These are phyloP conservation scores for Torrubiella hemipterigena DNA, from an alignment of 2,329 filamentous ascomycete genomes.

Conservation along the genomic window DNA sequence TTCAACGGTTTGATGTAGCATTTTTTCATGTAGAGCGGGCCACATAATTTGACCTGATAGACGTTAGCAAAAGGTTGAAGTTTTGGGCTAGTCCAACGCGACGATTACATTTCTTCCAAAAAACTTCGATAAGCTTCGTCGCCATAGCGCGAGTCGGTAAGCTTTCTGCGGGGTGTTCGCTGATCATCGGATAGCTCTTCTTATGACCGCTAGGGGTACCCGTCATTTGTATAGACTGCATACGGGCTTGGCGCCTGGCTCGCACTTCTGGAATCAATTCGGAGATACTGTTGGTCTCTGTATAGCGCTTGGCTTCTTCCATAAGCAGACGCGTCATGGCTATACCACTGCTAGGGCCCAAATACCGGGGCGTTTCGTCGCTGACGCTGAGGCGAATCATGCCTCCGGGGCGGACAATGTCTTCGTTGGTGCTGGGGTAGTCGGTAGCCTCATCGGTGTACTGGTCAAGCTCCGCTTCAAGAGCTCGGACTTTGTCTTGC, in stretches of 20 bases:
- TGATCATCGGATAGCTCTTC: slow-evolving; percentile 87
- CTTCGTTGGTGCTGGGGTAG: slow-evolving; percentile 60
- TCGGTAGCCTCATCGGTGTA: slow-evolving; percentile 67
- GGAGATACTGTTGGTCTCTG: slow-evolving; percentile 79
- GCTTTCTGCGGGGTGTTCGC: slow-evolving; percentile 64
- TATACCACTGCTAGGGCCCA: slow-evolving; percentile 90
- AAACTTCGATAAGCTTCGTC: slow-evolving; percentile 72
- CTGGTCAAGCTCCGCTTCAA: slow-evolving; percentile 71
- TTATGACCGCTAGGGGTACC: slow-evolving; percentile 44
- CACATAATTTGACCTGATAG: slow-evolving; percentile 70
- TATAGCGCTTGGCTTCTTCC: slow-evolving; percentile 91
- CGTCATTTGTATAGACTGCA: slow-evolving; percentile 48
- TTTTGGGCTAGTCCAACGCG: neutral
- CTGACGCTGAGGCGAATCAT: slow-evolving; percentile 74
- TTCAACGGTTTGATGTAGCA: slow-evolving; percentile 64
- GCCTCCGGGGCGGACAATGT: slow-evolving; percentile 77
- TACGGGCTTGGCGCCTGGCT: slow-evolving; percentile 39
- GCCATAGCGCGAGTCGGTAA: slow-evolving; percentile 65
- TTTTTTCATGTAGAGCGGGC: slow-evolving; percentile 74
- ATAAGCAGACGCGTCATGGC: slow-evolving; percentile 91
- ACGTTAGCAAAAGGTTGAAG: slow-evolving; percentile 7
- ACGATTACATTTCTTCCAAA: slow-evolving; percentile 64
- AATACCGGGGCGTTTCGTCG: slow-evolving; percentile 76
- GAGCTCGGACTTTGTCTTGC: slow-evolving; percentile 70
- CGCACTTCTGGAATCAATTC: slow-evolving; percentile 73